Percentiles rank a stretch among this genome's conserved stretches.
Conservation (phyloP, 768 basidiomycete genomes). For the Hysterangium stoloniferum region DNA sequence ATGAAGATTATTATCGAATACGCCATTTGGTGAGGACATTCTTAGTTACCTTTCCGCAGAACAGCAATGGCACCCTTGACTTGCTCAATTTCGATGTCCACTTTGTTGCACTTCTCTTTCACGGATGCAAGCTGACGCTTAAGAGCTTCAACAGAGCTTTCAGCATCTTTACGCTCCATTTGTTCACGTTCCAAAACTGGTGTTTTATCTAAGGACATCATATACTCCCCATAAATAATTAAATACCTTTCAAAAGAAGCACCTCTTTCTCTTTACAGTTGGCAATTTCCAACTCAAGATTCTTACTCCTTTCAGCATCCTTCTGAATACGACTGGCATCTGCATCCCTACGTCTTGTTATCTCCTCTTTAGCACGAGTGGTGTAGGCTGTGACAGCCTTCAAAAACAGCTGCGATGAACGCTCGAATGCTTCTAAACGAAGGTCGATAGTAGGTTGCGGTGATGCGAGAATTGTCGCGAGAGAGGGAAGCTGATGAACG, state of each 20-base stretch:
- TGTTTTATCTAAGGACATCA: not conserved
- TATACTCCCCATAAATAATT: not conserved
- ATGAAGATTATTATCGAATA: not conserved
- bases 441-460: slow-evolving; percentile 59
- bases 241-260: slow-evolving; percentile 68
- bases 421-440: slow-evolving; percentile 49
- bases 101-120: slow-evolving; percentile 46
- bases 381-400: slow-evolving; percentile 69
- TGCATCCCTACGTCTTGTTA: slow-evolving; percentile 56
- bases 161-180: slow-evolving; percentile 64
- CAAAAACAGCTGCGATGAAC: slow-evolving; percentile 63
- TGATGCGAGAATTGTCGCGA: slow-evolving; percentile 25
- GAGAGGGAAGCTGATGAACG: slow-evolving; percentile 6
- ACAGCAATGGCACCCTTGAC: slow-evolving; percentile 54
- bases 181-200: slow-evolving; percentile 61
- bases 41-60: slow-evolving; percentile 49
- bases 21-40: not conserved
- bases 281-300: slow-evolving; percentile 61
- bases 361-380: slow-evolving; percentile 57
- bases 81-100: slow-evolving; percentile 68
- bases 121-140: slow-evolving; percentile 61
- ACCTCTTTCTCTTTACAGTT: slow-evolving; percentile 74
- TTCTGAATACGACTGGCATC: slow-evolving; percentile 59
- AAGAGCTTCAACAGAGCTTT: slow-evolving; percentile 49
- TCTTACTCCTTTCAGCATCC: slow-evolving; percentile 49